Evolutionary conservation across 441 rosid genomes (phyloP), one percentile per base, ranked within the genome.

Genomic region (Syzygium malaccense): DNA sequence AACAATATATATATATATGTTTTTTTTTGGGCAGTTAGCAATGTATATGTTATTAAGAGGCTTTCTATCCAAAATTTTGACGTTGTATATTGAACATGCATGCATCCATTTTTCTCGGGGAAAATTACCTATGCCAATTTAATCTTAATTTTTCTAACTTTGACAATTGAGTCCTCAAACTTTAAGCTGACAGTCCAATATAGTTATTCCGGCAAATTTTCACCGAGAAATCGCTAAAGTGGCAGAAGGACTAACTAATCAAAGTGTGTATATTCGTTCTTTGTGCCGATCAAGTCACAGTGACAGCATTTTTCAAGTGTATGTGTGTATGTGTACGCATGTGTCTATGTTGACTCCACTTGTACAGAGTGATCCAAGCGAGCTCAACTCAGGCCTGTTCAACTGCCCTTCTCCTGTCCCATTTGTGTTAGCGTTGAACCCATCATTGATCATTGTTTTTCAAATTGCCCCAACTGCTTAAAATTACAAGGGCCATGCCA

Each of bases 171-270:
- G 28, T 58, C 3, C 6, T 58, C 11, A 58, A 58, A 12, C 12
- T 58, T 58, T 58, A 2, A 10, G 60, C 4, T 2, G 14, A 4
- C 9, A 57, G 23, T 4, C 3, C 25, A 57, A 58, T 58, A 1
- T 12, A 58, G 1, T 0, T 18, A 30, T 30, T 64, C 1, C 0
- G 4, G 4, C 7, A 18, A 64, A 64, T 64, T 30, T 64, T 64
- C 5, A 15, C 2, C 0, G 3, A 45, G 2, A 64, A 4, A 15
- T 30, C 7, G 19, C 2, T 8, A 1, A 10, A 5, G 14, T 15
- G 11, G 32, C 37, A 15, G 1, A 14, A 15, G 1, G 75, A 30
- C 37, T 30, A 8, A 30, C 17, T 64, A 64, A 30, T 62, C 19
- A n/a, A n/a, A 64, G 37, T 10, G 33, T n/a, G 33, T 7, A 60